A percentile compares a stretch with the other conserved stretches of the same genome.
These are phyloP conservation scores for Lathyrus aphaca DNA, from an alignment of 306 rosid genomes.

Conservation along the genomic window DNA sequence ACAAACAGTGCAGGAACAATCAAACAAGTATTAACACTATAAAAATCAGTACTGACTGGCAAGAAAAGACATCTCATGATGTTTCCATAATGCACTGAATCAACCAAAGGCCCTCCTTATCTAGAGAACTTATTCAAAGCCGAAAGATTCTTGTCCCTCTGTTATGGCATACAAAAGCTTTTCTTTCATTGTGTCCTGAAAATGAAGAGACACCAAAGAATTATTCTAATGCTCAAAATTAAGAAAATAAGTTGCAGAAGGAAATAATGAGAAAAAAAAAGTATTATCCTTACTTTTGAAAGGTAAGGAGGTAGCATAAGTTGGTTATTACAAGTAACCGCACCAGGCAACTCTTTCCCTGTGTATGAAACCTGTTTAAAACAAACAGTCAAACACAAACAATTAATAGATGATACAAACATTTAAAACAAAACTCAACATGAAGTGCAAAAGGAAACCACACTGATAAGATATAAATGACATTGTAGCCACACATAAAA, in stretches of 20 bases:
- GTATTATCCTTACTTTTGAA: neutral
- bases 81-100: neutral
- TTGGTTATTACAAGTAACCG: neutral
- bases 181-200: neutral
- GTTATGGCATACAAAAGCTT: neutral
- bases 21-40: neutral
- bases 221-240: neutral
- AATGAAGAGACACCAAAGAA: neutral
- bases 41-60: neutral
- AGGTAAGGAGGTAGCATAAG: neutral
- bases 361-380: neutral
- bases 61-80: neutral
- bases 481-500: neutral
- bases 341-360: neutral
- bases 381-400: neutral
- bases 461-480: neutral
- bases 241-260: neutral
- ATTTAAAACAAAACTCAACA: neutral
- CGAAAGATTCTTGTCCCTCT: neutral
- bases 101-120: slow-evolving; percentile 1
- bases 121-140: no score
- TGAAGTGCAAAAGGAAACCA: neutral
- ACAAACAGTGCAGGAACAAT: neutral
- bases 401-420: neutral
- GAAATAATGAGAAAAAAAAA: neutral